These are phyloP conservation scores for Candida manassasensis DNA, from an alignment of 805 yeast species.

Conservation along the genomic window DNA sequence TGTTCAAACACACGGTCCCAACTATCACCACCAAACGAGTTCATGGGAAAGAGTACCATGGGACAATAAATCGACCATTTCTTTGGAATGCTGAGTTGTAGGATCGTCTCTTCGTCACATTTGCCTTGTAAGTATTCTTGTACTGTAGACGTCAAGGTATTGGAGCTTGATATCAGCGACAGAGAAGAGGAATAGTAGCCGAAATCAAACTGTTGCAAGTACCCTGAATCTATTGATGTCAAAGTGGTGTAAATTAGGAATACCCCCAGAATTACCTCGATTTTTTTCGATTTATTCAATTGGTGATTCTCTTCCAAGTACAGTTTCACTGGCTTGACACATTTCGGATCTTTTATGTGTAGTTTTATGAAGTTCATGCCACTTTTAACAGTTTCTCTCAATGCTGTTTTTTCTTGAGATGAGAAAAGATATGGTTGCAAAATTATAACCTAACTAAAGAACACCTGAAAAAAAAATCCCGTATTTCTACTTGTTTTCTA, in stretches of 20 bases:
- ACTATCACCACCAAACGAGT: conserved; percentile 36
- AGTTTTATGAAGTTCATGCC: conserved; percentile 5
- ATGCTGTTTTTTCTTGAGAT: not conserved
- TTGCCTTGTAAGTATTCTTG: not conserved
- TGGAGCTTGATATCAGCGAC: not conserved
- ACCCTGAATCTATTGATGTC: conserved; percentile 5
- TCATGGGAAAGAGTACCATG: conserved; percentile 51
- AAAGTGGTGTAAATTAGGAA: conserved; percentile 13
- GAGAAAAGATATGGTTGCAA: not conserved
- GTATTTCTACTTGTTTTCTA: no score
- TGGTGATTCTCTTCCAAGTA: conserved; percentile 12
- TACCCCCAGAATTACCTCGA: conserved; percentile 9
- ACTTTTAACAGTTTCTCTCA: not conserved
- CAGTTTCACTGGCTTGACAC: conserved; percentile 17
- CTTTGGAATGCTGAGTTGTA: conserved; percentile 39
- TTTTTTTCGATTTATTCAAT: conserved; percentile 16
- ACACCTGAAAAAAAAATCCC: no score
- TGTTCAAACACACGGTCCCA: conserved; percentile 25
- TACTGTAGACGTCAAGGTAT: conserved; percentile 3
- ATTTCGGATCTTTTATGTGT: conserved; percentile 9
- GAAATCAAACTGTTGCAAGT: not conserved
- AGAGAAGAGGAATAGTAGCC: conserved; percentile 1
- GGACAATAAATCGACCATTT: conserved; percentile 67
- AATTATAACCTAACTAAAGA: not conserved
- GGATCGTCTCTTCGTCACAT: no score